Base-by-base conservation (phyloP, 495 filamentous ascomycete genomes). In the Hypomontagnella monticulosa region DNA sequence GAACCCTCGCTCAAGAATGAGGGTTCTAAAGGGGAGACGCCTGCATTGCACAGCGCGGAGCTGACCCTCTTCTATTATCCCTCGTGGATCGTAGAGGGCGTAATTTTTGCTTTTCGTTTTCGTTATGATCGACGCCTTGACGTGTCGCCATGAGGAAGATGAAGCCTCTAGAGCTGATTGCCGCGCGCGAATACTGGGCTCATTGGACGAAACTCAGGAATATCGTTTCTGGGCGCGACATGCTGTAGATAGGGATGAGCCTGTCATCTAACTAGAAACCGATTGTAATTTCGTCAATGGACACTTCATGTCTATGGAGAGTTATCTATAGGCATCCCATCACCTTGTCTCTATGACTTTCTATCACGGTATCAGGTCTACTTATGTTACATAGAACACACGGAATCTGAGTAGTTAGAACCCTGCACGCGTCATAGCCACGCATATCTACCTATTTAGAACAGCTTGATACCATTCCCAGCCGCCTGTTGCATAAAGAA, bases 401-500 rank as follows among this genome's bases (percentile, higher is more conserved):
- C 14, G 47, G 9, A 10, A 8, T n/a, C 8, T 0, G 15, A 50
- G 15, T 12, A 33, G 7, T n/a, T 36, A 8, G 18, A 11, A 27
- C 34, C 27, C 34, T 11, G 6, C 23, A 27, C 23, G 23, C 23
- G 23, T 27, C 23, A 27, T 27, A 6, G 23, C 23, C 3, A 27
- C 23, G 23, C 23, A 6, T 27, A 4, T 18, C 10, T 34, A 34
- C 30, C 6, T 2, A 10, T 33, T 75, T 49, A 81, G 47, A 82
- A 79, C 34, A 80, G 57, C 70, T 81, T 80, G 42, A 73, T 69
- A 16, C 80, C 80, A 49, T 76, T 78, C 9, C 91, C 92, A 53
- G 93, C 88, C n/a, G 94, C 95, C 74, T 90, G 88, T 70, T 84
- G 84, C 95, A 98, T 98, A 54, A 99, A 78, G 69, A 91, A 91